These are phyloP conservation scores for Pecoramyces ruminantium DNA, from an alignment of 192 early-diverging fungal species.

Conservation along the genomic window DNA sequence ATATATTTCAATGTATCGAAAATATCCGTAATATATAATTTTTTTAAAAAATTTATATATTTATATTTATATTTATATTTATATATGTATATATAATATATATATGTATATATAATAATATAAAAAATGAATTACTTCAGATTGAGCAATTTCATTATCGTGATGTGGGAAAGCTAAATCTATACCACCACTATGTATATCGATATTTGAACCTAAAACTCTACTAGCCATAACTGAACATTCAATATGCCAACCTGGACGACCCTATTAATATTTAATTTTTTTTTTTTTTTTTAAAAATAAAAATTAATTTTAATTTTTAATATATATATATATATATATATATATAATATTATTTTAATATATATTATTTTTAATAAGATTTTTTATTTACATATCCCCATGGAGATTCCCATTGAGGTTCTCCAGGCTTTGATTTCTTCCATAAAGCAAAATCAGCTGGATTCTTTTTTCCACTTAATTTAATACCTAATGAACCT, in stretches of 20 bases:
- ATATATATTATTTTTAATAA: too few relatives aligned
- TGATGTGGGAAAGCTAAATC: slow-evolving; percentile 97
- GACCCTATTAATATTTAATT: slow-evolving; percentile 30
- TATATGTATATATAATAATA: not conserved
- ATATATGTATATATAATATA: too few relatives aligned
- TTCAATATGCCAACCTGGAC: slow-evolving; percentile 99
- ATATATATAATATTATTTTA: too few relatives aligned
- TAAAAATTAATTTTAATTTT: too few relatives aligned
- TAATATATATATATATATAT: too few relatives aligned
- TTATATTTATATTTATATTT: too few relatives aligned
- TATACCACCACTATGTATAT: slow-evolving; percentile 90
- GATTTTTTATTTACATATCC: slow-evolving; percentile 23
- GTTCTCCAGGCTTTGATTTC: slow-evolving; percentile 79
- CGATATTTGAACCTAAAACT: slow-evolving; percentile 69
- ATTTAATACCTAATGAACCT: slow-evolving; percentile 55
- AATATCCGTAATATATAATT: not conserved
- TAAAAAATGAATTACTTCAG: slow-evolving; percentile 34
- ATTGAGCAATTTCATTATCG: slow-evolving; percentile 93
- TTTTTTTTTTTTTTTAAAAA: too few relatives aligned
- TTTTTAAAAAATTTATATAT: too few relatives aligned
- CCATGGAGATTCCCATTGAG: slow-evolving; percentile 86
- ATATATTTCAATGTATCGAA: not conserved
- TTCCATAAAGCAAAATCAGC: slow-evolving; percentile 98
- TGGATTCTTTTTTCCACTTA: slow-evolving; percentile 44
- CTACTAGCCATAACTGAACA: slow-evolving; percentile 97